Evolutionary conservation across 2,329 filamentous ascomycete genomes (phyloP), one percentile per base, ranked within the genome.

Genomic region (Ascochyta lentis): DNA sequence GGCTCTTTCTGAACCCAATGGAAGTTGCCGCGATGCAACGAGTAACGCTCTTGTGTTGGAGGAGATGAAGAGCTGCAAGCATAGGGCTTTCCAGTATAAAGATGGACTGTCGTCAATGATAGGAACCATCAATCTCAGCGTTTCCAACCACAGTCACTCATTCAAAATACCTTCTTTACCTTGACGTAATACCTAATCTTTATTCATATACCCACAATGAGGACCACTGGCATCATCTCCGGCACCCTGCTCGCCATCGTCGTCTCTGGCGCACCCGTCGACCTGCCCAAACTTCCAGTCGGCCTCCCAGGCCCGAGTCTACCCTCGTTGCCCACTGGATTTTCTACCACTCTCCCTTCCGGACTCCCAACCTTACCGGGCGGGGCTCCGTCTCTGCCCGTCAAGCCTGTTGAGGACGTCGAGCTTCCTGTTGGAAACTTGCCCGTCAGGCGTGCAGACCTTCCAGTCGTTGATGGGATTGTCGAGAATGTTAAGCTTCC

Each of bases 81-180:
- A 34, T 12, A n/a, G 23, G 15, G 39, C 12, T 15, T 13, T 16
- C 40, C 31, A 24, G 44, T 57, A 57, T 57, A 57, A 57, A 57
- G 16, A 16, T 33, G 10, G 27, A 22, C 12, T 39, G 24, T 15
- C 43, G 27, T n/a, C 34, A 16, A 19, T 31, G n/a, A 13, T 7
- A 19, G 10, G 38, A 26, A 24, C 33, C 22, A 56, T 51, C 53
- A 47, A 43, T 38, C 8, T 51, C 47, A 47, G 40, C 33, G 44
- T 44, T 42, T 51, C 27, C 39, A 27, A 53, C 54, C 34, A 42
- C 26, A 57, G 54, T 49, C 54, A 52, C 44, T 57, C 54, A 44
- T 52, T 56, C 22, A 16, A 29, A 12, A 26, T 43, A 40, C 16
- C 24, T 43, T 24, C 22, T 22, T 46, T 46, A 22, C 23, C 7